These are phyloP conservation scores for Sarocladiaceae sp. DNA, from an alignment of 2,329 filamentous ascomycete genomes.

Conservation along the genomic window DNA sequence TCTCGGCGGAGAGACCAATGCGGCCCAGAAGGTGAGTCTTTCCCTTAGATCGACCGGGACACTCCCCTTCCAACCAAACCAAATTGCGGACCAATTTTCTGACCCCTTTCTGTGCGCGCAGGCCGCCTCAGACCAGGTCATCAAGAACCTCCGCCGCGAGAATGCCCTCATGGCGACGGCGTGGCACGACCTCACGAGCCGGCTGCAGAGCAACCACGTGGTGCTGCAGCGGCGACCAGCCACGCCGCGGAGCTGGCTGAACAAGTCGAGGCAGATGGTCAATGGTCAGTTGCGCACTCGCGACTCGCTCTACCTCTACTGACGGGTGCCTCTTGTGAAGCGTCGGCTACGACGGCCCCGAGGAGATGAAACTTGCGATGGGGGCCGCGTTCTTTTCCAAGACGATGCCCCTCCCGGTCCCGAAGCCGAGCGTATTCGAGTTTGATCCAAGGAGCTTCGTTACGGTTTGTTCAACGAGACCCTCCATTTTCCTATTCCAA, in stretches of 20 bases:
- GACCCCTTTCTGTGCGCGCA: slow-evolving; percentile 18
- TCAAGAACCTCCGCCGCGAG: slow-evolving; percentile 69
- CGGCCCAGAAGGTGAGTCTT: slow-evolving; percentile 46
- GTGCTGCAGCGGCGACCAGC: slow-evolving; percentile 70
- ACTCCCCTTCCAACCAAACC: background rate
- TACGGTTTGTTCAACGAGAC: too few relatives aligned
- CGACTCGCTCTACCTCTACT: slow-evolving; percentile 38
- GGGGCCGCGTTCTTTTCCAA: background rate
- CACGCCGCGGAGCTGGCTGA: slow-evolving; percentile 73
- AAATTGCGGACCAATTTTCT: slow-evolving; percentile 8
- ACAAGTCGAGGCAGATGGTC: slow-evolving; percentile 70
- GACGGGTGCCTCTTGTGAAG: slow-evolving; percentile 19
- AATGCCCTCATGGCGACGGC: slow-evolving; percentile 74
- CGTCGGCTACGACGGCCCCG: slow-evolving; percentile 33
- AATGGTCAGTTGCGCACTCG: slow-evolving; percentile 46
- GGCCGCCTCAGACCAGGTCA: slow-evolving; percentile 46
- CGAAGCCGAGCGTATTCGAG: too few relatives aligned
- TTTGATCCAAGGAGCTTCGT: too few relatives aligned
- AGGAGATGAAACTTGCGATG: slow-evolving; percentile 26
- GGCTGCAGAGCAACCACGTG: slow-evolving; percentile 78
- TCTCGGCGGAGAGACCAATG: slow-evolving; percentile 41
- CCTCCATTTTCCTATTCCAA: background rate
- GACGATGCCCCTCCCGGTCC: too few relatives aligned
- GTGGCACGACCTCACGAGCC: slow-evolving; percentile 75
- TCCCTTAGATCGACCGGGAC: too few relatives aligned